Evolutionary conservation across 257 asterid species (phyloP).

Genomic region (Solanum virginianum): DNA sequence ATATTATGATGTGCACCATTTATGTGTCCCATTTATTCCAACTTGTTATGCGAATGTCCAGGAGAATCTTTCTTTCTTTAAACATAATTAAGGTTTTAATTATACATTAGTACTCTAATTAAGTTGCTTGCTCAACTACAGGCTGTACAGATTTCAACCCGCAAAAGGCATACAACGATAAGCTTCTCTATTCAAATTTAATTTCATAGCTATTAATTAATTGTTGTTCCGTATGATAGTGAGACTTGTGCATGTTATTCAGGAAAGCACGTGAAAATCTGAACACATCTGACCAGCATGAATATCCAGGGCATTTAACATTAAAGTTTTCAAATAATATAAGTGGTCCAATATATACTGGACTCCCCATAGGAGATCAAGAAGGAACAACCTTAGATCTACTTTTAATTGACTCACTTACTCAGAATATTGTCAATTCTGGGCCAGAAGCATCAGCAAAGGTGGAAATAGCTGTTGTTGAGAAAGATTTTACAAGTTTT

Average conservation of each 20-base stretch:
- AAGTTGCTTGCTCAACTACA: not conserved
- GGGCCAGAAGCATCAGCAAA: not conserved
- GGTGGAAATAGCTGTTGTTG: not conserved
- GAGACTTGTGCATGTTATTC: not conserved
- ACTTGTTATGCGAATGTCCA: not conserved
- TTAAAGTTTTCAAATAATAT: not conserved
- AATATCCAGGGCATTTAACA: not conserved
- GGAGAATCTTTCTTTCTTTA: not conserved
- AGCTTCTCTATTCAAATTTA: not conserved
- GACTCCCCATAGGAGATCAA: not conserved
- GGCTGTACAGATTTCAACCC: not conserved
- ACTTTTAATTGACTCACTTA: not conserved
- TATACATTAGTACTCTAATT: not conserved
- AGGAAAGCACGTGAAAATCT: not conserved
- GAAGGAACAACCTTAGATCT: not conserved
- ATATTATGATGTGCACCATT: not conserved
- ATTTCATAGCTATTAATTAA: not conserved
- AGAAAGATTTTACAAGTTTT: not conserved
- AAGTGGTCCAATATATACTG: not conserved
- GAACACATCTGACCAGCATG: not conserved
- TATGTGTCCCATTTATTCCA: not conserved
- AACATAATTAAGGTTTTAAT: not conserved
- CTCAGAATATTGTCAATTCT: not conserved
- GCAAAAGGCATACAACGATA: not conserved
- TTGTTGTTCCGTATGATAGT: not conserved